These are phyloP conservation scores for Adansonia madagascariensis DNA, from an alignment of 441 rosid species.

Conservation along the genomic window DNA sequence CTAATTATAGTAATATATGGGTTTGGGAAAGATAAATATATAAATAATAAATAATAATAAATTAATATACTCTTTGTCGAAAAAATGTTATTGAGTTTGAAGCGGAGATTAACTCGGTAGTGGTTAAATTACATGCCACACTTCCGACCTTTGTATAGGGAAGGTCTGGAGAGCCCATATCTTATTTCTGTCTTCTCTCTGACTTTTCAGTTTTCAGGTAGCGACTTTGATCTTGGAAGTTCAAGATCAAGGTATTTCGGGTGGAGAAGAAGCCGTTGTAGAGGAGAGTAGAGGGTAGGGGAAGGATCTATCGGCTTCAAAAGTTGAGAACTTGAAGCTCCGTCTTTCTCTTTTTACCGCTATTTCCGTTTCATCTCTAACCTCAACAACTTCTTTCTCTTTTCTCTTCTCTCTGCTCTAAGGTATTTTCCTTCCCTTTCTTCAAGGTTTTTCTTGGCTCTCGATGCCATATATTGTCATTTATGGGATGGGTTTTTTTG, in stretches of 20 bases:
- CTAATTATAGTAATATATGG: no score
- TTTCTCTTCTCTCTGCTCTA: no score
- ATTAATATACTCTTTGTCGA: no score
- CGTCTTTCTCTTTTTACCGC: not conserved
- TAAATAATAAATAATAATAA: no score
- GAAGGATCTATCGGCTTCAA: constrained; percentile 9
- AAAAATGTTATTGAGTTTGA: no score
- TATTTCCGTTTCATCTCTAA: constrained; percentile 17
- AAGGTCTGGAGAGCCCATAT: no score
- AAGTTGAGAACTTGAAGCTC: not conserved
- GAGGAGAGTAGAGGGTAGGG: not conserved
- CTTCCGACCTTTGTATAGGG: no score
- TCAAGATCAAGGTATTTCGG: not conserved
- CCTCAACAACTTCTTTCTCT: not conserved
- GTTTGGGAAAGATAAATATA: no score
- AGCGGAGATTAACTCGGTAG: no score
- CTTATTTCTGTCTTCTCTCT: no score
- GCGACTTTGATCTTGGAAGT: not conserved
- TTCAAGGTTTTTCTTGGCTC: not conserved
- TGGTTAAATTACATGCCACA: no score
- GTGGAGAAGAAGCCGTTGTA: not conserved
- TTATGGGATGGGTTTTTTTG: not conserved
- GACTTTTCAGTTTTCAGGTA: no score
- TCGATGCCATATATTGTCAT: not conserved
- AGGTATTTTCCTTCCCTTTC: not conserved